A percentile compares a stretch with the other conserved stretches of the same genome.
Conservation (phyloP, 1,139 yeast species). For the Chernovozyma aurita region DNA sequence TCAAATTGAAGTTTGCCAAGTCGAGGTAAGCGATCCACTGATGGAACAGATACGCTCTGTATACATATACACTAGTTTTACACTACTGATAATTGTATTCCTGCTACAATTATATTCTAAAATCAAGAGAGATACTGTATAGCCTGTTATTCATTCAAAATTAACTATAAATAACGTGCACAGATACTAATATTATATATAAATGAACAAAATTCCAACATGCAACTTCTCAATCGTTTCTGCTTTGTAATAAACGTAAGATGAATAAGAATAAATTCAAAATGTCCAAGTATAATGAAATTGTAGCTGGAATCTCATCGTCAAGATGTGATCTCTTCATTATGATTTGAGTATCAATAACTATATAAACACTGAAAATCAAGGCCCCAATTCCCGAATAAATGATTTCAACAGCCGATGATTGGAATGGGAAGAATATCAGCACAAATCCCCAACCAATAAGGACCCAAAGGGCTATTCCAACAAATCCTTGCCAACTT, state of each 20-base stretch:
- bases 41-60: too few species aligned
- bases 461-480: conserved; percentile 60
- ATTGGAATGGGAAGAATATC: conserved; percentile 60
- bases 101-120: too few species aligned
- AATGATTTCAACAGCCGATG: conserved; percentile 50
- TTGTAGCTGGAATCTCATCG: conserved; percentile 79
- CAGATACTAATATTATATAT: background rate
- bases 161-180: too few species aligned
- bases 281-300: conserved; percentile 73
- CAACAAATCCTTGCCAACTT: conserved; percentile 64
- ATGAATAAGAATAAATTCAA: conserved; percentile 76
- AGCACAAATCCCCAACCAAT: conserved; percentile 70
- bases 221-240: conserved; percentile 34
- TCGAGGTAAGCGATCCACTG: too few species aligned
- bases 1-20: background rate
- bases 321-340: conserved; percentile 80
- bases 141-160: too few species aligned
- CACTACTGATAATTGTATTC: too few species aligned
- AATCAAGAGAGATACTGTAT: too few species aligned
- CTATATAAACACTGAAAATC: conserved; percentile 65
- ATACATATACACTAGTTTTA: too few species aligned
- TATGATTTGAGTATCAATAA: conserved; percentile 79
- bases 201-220: too few species aligned
- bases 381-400: conserved; percentile 74
- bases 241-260: conserved; percentile 59